A percentile compares a stretch with the other conserved stretches of the same genome.
phyloP scores from a whole-genome alignment of 2,329 filamentous ascomycete species.

The Xylariales sp. region DNA sequence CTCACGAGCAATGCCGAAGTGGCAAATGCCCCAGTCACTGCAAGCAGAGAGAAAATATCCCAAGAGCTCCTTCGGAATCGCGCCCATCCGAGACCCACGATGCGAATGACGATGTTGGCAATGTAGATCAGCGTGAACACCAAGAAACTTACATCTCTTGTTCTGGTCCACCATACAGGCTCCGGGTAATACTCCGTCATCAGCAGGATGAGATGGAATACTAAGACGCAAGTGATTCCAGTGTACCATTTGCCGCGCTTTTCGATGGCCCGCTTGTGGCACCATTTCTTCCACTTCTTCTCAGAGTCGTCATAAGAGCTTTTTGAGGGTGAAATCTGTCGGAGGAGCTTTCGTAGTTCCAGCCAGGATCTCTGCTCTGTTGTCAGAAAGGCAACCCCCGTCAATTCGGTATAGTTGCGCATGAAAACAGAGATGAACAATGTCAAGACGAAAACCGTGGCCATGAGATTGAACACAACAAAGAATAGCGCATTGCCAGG shows the following conservation, averaged over 20 bases:
- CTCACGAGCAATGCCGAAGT: constrained; percentile 75
- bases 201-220: constrained; percentile 78
- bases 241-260: constrained; percentile 92
- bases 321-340: constrained; percentile 93
- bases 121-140: constrained; percentile 78
- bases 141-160: constrained; percentile 75
- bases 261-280: constrained; percentile 87
- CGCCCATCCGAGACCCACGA: constrained; percentile 86
- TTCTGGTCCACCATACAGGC: constrained; percentile 62
- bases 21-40: constrained; percentile 74
- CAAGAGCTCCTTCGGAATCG: constrained; percentile 90
- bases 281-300: constrained; percentile 84
- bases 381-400: constrained; percentile 91
- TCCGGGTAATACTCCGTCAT: constrained; percentile 83
- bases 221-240: constrained; percentile 71
- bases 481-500: constrained; percentile 93
- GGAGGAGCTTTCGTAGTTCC: constrained; percentile 83
- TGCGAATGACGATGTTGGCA: constrained; percentile 75
- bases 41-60: constrained; percentile 84
- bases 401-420: constrained; percentile 99
- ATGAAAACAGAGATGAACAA: constrained; percentile 99
- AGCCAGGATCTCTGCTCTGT: constrained; percentile 96
- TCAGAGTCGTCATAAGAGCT: constrained; percentile 76
- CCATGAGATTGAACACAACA: constrained; percentile 91
- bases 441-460: constrained; percentile 93